Base-by-base conservation (phyloP, 106 monocot genomes). In the Alisma plantagoaquatica region DNA sequence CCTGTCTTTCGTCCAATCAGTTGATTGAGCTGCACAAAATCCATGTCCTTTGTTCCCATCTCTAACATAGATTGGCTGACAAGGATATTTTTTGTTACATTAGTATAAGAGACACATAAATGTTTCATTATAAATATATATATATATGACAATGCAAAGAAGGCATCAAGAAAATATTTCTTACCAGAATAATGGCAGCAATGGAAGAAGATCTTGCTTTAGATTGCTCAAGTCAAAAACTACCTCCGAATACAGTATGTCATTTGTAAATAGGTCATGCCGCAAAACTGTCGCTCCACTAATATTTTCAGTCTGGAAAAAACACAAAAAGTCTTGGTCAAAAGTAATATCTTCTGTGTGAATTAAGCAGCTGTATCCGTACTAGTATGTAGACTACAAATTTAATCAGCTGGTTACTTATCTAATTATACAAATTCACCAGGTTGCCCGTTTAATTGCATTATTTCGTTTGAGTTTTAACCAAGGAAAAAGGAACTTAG, bases 1-100 rank as follows among this genome's bases (percentile, higher is more conserved):
- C 96, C 96, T 15, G 96, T 98, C 41, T 90, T 98, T 45, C 96
- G 89, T 57, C 96, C 96, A 57, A 98, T 85, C 45, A 98, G 64
- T 74, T 90, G 96, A 70, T 98, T 98, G 23, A 98, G 79, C 46
- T 98, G 81, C 29, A 98, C 77, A 72, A 98, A 98, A 66, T 90
- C 79, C 84, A 98, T 71, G 51, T 90, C 82, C 62, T 90, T 98
- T 56, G 89, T 98, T 25, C 96, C 96, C 96, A 98, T 98, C 64
- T 98, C 96, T 51, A 98, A 73, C 76, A 98, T 74, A 49, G 96
- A 98, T 48, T 98, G 96, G 68, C 96, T 98, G 88, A 31, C 3
- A 75, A 31, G 47, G 51, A 63, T 57, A 49, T 43, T 56, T 25
- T 25, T 11, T 24, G 6, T n/a, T n/a, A n/a, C n/a, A 43, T 48